Evolutionary conservation across 2,329 filamentous ascomycete genomes (phyloP).

Genomic region (Lizonia empirigonia): DNA sequence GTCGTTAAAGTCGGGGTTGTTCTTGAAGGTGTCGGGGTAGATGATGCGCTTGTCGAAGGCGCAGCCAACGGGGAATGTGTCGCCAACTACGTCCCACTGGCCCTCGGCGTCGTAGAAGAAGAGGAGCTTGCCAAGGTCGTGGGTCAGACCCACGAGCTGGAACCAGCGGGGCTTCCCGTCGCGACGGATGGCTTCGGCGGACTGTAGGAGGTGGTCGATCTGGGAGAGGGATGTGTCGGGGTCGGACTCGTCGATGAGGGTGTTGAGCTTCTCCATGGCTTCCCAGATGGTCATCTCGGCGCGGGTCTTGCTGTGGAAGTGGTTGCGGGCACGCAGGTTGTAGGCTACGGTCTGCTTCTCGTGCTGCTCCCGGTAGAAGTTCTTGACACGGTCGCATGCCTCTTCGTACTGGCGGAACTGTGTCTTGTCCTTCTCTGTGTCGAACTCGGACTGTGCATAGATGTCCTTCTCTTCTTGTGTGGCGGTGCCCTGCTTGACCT

Average conservation of each 20-base stretch:
- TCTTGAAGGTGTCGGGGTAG: conserved; percentile 76
- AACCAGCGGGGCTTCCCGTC: conserved; percentile 85
- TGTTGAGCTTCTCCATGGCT: conserved; percentile 91
- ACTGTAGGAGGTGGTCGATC: conserved; percentile 88
- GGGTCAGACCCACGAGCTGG: conserved; percentile 77
- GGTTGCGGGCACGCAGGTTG: conserved; percentile 79
- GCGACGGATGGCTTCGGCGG: conserved; percentile 84
- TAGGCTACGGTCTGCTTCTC: conserved; percentile 78
- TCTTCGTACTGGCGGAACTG: conserved; percentile 83
- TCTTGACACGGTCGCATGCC: conserved; percentile 82
- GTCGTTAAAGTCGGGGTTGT: conserved; percentile 75
- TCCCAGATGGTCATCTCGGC: conserved; percentile 87
- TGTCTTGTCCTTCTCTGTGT: conserved; percentile 76
- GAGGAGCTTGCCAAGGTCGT: conserved; percentile 80
- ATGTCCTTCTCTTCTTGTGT: conserved; percentile 55
- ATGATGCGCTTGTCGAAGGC: conserved; percentile 77
- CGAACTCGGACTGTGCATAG: conserved; percentile 69
- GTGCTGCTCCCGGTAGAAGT: conserved; percentile 78
- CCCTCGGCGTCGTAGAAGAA: conserved; percentile 83
- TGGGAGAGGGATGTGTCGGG: conserved; percentile 86
- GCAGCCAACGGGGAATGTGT: conserved; percentile 81
- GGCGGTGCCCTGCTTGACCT: conserved; percentile 54
- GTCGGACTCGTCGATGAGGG: conserved; percentile 87
- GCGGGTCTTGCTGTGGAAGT: conserved; percentile 69
- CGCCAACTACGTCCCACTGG: conserved; percentile 92